A percentile compares a stretch with the other conserved stretches of the same genome.
These are phyloP conservation scores for Psilocybe subaeruginosa DNA, from an alignment of 768 basidiomycete genomes.

Conservation along the genomic window DNA sequence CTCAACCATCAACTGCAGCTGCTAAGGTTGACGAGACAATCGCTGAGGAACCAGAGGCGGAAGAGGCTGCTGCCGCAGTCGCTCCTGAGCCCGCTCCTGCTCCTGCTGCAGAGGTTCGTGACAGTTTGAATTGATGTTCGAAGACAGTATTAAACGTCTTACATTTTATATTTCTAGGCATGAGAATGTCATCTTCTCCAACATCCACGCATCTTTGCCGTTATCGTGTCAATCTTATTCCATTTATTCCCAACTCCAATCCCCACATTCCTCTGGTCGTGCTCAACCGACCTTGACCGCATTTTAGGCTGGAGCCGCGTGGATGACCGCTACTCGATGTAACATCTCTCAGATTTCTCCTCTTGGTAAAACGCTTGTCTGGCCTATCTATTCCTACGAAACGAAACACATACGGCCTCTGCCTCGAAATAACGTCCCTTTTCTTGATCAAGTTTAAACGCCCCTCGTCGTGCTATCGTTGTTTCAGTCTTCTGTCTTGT, in stretches of 20 bases:
- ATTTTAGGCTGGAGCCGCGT: slow-evolving; percentile 16
- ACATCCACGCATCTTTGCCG: slow-evolving; percentile 2
- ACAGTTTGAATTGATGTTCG: background rate
- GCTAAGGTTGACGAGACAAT: slow-evolving; percentile 49
- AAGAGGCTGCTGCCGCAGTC: slow-evolving; percentile 33
- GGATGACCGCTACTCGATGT: slow-evolving; percentile 20
- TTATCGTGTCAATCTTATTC: background rate
- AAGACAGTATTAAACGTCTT: background rate
- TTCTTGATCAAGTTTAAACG: slow-evolving; percentile 18
- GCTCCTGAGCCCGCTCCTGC: background rate
- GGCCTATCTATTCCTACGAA: slow-evolving; percentile 23
- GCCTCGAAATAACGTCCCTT: slow-evolving; percentile 15
- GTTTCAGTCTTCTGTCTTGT: slow-evolving; percentile 13
- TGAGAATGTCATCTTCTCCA: background rate
- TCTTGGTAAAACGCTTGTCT: slow-evolving; percentile 22
- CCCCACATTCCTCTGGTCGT: slow-evolving; percentile 6
- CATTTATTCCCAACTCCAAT: background rate
- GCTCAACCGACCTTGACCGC: slow-evolving; percentile 6
- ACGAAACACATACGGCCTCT: slow-evolving; percentile 23
- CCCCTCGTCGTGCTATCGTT: slow-evolving; percentile 23
- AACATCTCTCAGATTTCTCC: slow-evolving; percentile 15
- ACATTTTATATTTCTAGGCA: background rate
- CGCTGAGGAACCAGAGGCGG: slow-evolving; percentile 55
- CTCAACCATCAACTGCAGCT: slow-evolving; percentile 39
- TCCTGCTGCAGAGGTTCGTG: slow-evolving; percentile 17